Evolutionary conservation across 345 rosid genomes (phyloP).

Genomic region (Turnera subulata): DNA sequence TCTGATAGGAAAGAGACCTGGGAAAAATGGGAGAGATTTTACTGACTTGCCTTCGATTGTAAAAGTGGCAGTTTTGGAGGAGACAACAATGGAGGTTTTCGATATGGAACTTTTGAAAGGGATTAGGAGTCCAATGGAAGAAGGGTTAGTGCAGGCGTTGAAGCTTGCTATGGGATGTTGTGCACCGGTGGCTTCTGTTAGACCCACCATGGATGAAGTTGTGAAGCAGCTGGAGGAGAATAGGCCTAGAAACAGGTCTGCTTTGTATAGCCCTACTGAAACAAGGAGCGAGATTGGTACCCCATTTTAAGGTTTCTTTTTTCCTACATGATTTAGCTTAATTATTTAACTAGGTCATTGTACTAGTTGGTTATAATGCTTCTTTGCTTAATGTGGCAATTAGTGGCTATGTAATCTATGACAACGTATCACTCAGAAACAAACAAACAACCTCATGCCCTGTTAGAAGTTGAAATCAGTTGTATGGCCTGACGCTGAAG

Average conservation of each 20-base stretch:
- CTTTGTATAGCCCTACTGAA: conserved; percentile 86
- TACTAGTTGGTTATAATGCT: conserved; percentile 10
- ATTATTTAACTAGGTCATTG: conserved; percentile 11
- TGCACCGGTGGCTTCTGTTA: conserved; percentile 83
- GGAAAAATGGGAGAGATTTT: conserved; percentile 66
- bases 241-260: conserved; percentile 94
- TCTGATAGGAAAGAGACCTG: conserved; percentile 87
- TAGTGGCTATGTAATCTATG: no score
- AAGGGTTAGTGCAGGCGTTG: conserved; percentile 89
- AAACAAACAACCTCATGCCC: no score
- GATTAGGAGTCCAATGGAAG: conserved; percentile 92
- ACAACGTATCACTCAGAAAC: no score
- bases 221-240: conserved; percentile 95
- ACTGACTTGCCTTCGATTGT: conserved; percentile 84
- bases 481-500: no score
- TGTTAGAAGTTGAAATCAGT: no score
- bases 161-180: conserved; percentile 99
- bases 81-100: conserved; percentile 91
- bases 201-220: conserved; percentile 96
- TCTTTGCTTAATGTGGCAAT: background rate
- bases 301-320: conserved; percentile 47
- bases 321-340: conserved; percentile 15
- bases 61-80: conserved; percentile 92
- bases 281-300: conserved; percentile 83
- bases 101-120: conserved; percentile 84